These are phyloP conservation scores for Medicago arabica DNA, from an alignment of 306 rosid genomes.

Conservation along the genomic window DNA sequence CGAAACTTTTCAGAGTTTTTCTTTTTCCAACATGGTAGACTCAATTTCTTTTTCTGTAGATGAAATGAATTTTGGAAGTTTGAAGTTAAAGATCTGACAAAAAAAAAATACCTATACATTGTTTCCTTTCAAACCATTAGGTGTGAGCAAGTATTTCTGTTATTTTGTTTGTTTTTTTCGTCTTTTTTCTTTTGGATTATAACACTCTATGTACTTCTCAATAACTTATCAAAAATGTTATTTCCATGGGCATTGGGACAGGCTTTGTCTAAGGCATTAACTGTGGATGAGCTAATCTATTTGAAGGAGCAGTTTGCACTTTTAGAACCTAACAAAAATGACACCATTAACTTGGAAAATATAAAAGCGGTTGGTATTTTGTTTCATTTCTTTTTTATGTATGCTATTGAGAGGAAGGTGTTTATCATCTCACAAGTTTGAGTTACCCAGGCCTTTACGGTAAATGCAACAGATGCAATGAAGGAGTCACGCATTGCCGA, in stretches of 20 bases:
- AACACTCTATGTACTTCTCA: slow-evolving; percentile 5
- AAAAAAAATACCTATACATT: slow-evolving; percentile 5
- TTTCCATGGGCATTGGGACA: slow-evolving; percentile 50
- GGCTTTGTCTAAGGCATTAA: slow-evolving; percentile 86
- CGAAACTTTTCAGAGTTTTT: background rate
- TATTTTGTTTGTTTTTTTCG: background rate
- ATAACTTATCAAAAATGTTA: slow-evolving; percentile 25
- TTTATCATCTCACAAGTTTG: slow-evolving; percentile 44
- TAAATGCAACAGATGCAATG: slow-evolving; percentile 85
- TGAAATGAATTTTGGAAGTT: slow-evolving; percentile 32
- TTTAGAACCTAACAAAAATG: slow-evolving; percentile 79
- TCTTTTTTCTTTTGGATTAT: slow-evolving; percentile 1
- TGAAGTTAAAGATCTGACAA: slow-evolving; percentile 6
- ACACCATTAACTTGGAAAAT: slow-evolving; percentile 80
- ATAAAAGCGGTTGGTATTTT: slow-evolving; percentile 77
- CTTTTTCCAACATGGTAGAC: slow-evolving; percentile 14
- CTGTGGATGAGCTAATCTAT: slow-evolving; percentile 66
- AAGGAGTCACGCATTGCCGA: slow-evolving; percentile 82
- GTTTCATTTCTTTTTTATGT: slow-evolving; percentile 32
- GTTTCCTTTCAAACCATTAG: slow-evolving; percentile 21
- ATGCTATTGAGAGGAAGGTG: slow-evolving; percentile 26
- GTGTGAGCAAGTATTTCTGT: background rate
- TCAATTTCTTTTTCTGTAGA: slow-evolving; percentile 6
- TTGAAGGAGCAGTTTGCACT: slow-evolving; percentile 78
- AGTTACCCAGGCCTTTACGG: slow-evolving; percentile 71